These are phyloP conservation scores for Gossypium schwendimanii DNA, from an alignment of 441 rosid species.

Conservation along the genomic window DNA sequence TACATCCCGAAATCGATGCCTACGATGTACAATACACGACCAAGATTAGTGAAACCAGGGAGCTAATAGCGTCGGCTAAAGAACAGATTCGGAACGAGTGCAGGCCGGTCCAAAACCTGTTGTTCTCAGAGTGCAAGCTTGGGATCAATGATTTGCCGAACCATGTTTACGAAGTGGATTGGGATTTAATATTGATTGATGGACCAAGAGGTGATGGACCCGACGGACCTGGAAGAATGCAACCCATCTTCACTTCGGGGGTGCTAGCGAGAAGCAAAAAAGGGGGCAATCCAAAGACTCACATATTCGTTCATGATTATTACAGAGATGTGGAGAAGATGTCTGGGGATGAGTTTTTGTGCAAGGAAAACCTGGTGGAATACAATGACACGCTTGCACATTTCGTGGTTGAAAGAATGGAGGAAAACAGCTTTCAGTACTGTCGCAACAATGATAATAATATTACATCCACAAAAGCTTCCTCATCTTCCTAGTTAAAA, in stretches of 20 bases:
- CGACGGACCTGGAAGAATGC: constrained; percentile 72
- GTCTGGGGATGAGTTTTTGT: constrained; percentile 80
- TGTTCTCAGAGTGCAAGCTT: constrained; percentile 81
- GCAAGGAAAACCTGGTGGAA: constrained; percentile 71
- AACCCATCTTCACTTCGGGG: constrained; percentile 81
- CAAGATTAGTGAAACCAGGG: constrained; percentile 46
- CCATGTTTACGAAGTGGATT: constrained; percentile 80
- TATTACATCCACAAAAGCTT: constrained; percentile 16
- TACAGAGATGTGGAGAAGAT: constrained; percentile 67
- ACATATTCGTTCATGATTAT: constrained; percentile 77
- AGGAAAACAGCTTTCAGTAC: constrained; percentile 43
- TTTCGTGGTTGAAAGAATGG: constrained; percentile 76
- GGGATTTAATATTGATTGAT: constrained; percentile 87
- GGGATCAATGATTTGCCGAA: constrained; percentile 88
- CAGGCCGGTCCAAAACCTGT: constrained; percentile 77
- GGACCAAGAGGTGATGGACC: constrained; percentile 81
- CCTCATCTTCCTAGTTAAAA: constrained; percentile 16
- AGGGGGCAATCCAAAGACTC: constrained; percentile 71
- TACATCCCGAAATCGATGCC: constrained; percentile 77
- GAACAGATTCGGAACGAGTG: constrained; percentile 63
- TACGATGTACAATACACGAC: constrained; percentile 89
- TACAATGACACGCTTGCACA: constrained; percentile 62
- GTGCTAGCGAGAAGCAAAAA: constrained; percentile 80
- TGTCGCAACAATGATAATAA: constrained; percentile 28
- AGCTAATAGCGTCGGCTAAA: constrained; percentile 44